Evolutionary conservation across 2,329 filamentous ascomycete genomes (phyloP).

Genomic region (Thielaviopsis populi): DNA sequence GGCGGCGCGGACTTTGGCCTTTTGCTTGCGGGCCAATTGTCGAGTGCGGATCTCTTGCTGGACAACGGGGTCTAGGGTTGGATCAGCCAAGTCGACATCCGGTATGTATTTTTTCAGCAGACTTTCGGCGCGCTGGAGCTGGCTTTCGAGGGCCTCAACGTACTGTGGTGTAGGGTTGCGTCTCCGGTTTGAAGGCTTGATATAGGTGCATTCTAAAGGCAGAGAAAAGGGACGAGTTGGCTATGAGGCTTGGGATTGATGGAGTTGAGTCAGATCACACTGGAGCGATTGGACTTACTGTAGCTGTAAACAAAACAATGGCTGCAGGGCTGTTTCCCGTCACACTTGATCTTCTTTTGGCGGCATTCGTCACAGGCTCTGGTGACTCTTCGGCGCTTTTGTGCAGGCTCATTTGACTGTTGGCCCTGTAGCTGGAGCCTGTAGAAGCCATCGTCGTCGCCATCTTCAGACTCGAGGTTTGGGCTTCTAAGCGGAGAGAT

Average conservation of each 20-base stretch:
- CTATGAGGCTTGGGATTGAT: not conserved
- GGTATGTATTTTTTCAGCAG: conserved; percentile 68
- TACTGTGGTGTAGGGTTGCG: conserved; percentile 87
- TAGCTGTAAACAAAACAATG: conserved; percentile 98
- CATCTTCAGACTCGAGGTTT: conserved; percentile 30
- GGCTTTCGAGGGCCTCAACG: conserved; percentile 73
- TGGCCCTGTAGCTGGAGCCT: conserved; percentile 22
- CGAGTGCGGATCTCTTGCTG: conserved; percentile 51
- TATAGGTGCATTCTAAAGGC: conserved; percentile 72
- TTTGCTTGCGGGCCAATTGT: conserved; percentile 35
- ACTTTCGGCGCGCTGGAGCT: conserved; percentile 68
- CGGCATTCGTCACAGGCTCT: conserved; percentile 71
- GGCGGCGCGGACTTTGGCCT: conserved; percentile 21
- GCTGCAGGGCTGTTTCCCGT: conserved; percentile 76
- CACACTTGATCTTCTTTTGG: conserved; percentile 77
- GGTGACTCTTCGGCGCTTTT: conserved; percentile 65
- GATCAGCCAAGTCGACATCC: conserved; percentile 71
- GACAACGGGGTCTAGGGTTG: conserved; percentile 61
- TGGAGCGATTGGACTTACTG: conserved; percentile 41
- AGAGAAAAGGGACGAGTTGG: conserved; percentile 17
- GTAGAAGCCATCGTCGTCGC: conserved; percentile 22
- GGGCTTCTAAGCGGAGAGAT: conserved; percentile 30
- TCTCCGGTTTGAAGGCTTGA: conserved; percentile 82
- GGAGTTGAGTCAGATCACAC: not conserved
- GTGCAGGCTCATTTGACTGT: conserved; percentile 41